These are phyloP conservation scores for Cinnamomum micranthum DNA, from an alignment of 164 flowering plant genomes.

Conservation along the genomic window DNA sequence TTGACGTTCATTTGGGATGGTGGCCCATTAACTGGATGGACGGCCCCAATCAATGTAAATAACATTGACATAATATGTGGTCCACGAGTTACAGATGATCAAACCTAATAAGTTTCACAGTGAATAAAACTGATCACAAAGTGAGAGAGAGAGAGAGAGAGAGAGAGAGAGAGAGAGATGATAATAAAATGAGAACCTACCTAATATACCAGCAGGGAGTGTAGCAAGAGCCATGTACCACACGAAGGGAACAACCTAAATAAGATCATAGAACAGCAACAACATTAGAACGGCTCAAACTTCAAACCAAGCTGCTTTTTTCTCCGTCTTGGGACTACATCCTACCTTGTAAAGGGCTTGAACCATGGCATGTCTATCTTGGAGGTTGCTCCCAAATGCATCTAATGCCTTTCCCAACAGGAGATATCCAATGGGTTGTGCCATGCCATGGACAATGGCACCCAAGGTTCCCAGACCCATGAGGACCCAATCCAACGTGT, in stretches of 20 bases:
- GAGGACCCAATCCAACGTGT: slow-evolving; percentile 52
- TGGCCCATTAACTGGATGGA: too few relatives aligned
- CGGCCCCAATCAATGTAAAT: too few relatives aligned
- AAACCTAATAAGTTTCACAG: too few relatives aligned
- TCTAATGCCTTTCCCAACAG: slow-evolving; percentile 69
- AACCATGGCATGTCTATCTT: slow-evolving; percentile 47
- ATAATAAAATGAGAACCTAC: slow-evolving; percentile 22
- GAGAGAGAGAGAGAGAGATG: too few relatives aligned
- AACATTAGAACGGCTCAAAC: neutral
- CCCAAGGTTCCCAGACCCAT: slow-evolving; percentile 69
- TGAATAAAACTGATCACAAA: neutral
- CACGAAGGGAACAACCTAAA: slow-evolving; percentile 62
- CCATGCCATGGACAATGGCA: slow-evolving; percentile 56
- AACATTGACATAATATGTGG: too few relatives aligned
- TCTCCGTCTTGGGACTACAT: neutral
- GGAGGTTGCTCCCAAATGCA: slow-evolving; percentile 52
- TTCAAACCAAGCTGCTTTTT: neutral
- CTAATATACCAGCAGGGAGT: slow-evolving; percentile 67
- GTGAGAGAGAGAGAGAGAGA: neutral
- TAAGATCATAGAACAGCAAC: neutral
- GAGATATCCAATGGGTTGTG: slow-evolving; percentile 60
- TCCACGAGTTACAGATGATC: too few relatives aligned
- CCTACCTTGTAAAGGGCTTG: slow-evolving; percentile 51
- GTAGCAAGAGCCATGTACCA: slow-evolving; percentile 77
- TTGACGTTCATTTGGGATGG: too few relatives aligned